Base-by-base conservation (phyloP, 192 early-diverging fungal species). In the Gonapodya sp. region DNA sequence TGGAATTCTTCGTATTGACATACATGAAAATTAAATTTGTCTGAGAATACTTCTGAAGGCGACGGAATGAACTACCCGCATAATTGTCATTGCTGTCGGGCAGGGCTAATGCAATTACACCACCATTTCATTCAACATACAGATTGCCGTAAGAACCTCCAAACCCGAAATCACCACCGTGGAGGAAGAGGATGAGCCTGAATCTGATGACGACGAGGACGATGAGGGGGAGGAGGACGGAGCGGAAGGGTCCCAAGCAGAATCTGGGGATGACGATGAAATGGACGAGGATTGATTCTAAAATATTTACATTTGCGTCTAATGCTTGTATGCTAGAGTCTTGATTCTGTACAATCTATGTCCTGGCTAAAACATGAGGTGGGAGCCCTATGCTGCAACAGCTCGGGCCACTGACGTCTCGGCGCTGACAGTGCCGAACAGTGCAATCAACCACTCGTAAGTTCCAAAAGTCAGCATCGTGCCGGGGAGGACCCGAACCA, bases 391-490 rank as follows among this genome's bases (percentile, higher is more conserved):
- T n/a, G n/a, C n/a, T n/a, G n/a, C n/a, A n/a, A n/a, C n/a, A n/a
- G n/a, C n/a, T n/a, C n/a, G n/a, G n/a, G n/a, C n/a, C n/a, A n/a
- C n/a, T n/a, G n/a, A n/a, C 46, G 8, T 64, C 24, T 64, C 24
- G 8, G 46, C 8, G 8, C 24, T 24, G 46, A 64, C 8, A 24
- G 46, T 24, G 8, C 8, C 46, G 79, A 92, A 87, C 75, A 86
- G 90, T 1, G 85, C 86, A 14, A 87, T 86, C 73, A 93, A 85
- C 36, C 89, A 92, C 81, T 97, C 97, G 83, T 99, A 99, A 0
- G 96, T 95, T n/a, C 94, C 89, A 90, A 99, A 99, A 0, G 97
- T 99, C 31, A 97, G 91, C 78, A 93, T 92, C 2, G 96, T 97
- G 1, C 97, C 95, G 0, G 97, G 97, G 35, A 97, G 85, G 0